Conservation (phyloP, 2,329 filamentous ascomycete species). For the Remersonia thermophila region DNA sequence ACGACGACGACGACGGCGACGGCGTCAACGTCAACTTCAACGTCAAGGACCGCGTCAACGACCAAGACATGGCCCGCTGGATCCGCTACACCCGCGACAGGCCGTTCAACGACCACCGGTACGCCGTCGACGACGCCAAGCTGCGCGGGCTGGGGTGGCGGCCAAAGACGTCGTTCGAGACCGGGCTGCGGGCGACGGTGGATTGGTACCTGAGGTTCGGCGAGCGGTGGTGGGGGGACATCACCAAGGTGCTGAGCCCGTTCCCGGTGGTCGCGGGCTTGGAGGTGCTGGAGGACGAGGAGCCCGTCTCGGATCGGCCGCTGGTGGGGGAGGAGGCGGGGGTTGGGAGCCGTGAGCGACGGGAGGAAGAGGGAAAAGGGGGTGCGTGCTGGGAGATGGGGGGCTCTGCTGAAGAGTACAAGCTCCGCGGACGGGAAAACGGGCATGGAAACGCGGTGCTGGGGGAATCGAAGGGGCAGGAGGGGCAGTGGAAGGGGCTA, state of each 20-base stretch:
- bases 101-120: constrained; percentile 65
- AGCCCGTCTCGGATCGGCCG: constrained; percentile 23
- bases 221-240: constrained; percentile 61
- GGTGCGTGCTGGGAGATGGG: neutral
- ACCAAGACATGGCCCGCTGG: constrained; percentile 45
- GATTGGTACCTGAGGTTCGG: constrained; percentile 58
- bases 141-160: constrained; percentile 56
- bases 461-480: too few relatives aligned
- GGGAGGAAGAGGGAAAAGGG: neutral
- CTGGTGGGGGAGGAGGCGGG: constrained; percentile 5
- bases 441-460: too few relatives aligned
- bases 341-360: neutral
- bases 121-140: constrained; percentile 59
- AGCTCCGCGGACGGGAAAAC: too few relatives aligned
- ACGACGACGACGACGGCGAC: constrained; percentile 21
- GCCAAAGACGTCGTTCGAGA: constrained; percentile 51
- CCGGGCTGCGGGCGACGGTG: constrained; percentile 52
- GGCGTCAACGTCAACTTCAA: too few relatives aligned
- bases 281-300: constrained; percentile 42
- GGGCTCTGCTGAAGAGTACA: too few relatives aligned
- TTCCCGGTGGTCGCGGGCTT: constrained; percentile 49
- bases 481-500: too few relatives aligned
- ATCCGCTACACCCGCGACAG: constrained; percentile 66
- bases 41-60: too few relatives aligned
- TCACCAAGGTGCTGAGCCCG: constrained; percentile 54